These are phyloP conservation scores for Pterocarpus santalinus DNA, from an alignment of 306 rosid genomes.

Conservation along the genomic window DNA sequence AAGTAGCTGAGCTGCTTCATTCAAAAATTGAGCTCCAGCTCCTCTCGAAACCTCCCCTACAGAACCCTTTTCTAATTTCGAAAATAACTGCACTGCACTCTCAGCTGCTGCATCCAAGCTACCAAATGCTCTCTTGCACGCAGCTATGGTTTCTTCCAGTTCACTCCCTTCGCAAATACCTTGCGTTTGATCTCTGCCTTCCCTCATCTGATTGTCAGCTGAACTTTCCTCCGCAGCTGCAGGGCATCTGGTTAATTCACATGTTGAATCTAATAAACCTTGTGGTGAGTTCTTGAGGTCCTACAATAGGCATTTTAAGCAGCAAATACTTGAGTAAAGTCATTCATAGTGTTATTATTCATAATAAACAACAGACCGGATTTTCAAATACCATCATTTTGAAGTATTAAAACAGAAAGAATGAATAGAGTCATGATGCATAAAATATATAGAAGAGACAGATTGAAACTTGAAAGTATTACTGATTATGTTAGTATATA, in stretches of 20 bases:
- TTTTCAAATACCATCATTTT: conserved; percentile 20
- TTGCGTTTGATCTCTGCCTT: conserved; percentile 38
- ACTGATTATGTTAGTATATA: neutral
- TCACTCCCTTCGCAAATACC: conserved; percentile 41
- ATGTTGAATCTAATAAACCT: conserved; percentile 35
- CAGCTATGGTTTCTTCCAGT: conserved; percentile 47
- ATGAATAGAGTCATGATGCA: neutral
- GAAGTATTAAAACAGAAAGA: conserved; percentile 7
- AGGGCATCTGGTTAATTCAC: conserved; percentile 42
- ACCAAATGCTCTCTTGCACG: conserved; percentile 65
- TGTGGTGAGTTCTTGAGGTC: conserved; percentile 48
- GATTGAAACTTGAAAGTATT: neutral
- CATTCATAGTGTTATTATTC: conserved; percentile 29
- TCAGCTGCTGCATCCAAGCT: conserved; percentile 68
- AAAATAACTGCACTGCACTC: conserved; percentile 51
- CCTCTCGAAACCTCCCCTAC: conserved; percentile 49
- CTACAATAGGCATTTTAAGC: conserved; percentile 47
- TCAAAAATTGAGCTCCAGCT: conserved; percentile 51
- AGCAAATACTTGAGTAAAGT: conserved; percentile 43
- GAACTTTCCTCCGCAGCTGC: conserved; percentile 43
- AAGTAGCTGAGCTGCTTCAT: conserved; percentile 63
- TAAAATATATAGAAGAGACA: neutral
- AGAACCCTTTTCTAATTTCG: conserved; percentile 43
- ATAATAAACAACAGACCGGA: neutral
- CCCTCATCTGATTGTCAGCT: conserved; percentile 27